Evolutionary conservation across 441 rosid species (phyloP).

Genomic region (Corymbia citriodora): DNA sequence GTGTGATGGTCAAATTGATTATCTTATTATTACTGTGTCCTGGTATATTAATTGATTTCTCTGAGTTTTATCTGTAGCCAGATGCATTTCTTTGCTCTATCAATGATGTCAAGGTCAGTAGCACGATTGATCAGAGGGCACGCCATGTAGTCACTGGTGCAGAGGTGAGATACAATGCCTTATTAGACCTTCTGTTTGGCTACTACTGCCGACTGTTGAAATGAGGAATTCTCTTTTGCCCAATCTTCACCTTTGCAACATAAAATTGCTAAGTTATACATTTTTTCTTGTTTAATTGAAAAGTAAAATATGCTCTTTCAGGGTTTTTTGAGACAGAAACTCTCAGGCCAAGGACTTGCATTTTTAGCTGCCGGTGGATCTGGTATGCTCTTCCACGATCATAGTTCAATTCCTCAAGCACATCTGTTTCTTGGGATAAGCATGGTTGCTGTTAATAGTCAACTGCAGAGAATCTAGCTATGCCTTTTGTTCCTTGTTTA

Average conservation of each 20-base stretch:
- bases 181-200: not conserved
- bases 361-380: slow-evolving; percentile 95
- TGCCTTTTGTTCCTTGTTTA: not conserved
- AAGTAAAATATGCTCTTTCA: slow-evolving; percentile 16
- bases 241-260: not conserved
- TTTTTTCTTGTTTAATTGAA: not conserved
- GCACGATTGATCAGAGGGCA: slow-evolving; percentile 68
- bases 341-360: slow-evolving; percentile 95
- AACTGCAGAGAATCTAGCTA: not conserved
- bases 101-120: slow-evolving; percentile 85
- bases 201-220: not conserved
- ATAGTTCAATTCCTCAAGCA: not conserved
- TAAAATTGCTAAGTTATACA: not conserved
- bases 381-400: slow-evolving; percentile 40
- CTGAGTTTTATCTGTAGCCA: slow-evolving; percentile 69
- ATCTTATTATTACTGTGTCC: not conserved
- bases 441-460: not conserved
- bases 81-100: slow-evolving; percentile 98
- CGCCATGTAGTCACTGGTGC: slow-evolving; percentile 58
- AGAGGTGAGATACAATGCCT: slow-evolving; percentile 47
- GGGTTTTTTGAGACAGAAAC: slow-evolving; percentile 89
- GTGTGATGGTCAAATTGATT: not conserved
- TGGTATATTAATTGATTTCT: slow-evolving; percentile 16
- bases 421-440: not conserved
- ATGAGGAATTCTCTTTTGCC: not conserved